Conservation (phyloP, 306 rosid species). For the Vicia villosa region DNA sequence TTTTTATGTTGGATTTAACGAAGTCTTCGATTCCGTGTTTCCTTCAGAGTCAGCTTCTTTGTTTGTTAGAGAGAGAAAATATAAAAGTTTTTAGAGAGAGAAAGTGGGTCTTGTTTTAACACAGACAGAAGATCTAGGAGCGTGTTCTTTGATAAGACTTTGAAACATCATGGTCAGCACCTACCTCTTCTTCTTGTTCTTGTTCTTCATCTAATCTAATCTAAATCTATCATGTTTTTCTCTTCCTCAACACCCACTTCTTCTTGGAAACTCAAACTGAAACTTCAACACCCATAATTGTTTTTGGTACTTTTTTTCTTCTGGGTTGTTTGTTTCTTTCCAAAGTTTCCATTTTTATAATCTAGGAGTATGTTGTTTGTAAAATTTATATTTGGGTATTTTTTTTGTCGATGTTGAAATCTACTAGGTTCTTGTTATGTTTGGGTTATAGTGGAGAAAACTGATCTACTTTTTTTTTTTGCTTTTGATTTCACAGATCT, state of each 20-base stretch:
- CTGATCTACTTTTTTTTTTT: constrained; percentile 41
- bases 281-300: constrained; percentile 33
- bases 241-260: neutral
- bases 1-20: constrained; percentile 55
- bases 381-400: neutral
- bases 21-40: constrained; percentile 53
- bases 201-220: constrained; percentile 35
- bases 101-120: constrained; percentile 19
- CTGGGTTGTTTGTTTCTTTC: constrained; percentile 15
- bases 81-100: constrained; percentile 24
- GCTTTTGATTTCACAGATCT: constrained; percentile 31
- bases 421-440: constrained; percentile 21
- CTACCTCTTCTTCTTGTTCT: constrained; percentile 30
- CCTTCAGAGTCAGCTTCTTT: constrained; percentile 33
- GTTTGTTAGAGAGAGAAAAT: constrained; percentile 3
- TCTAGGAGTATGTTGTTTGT: constrained; percentile 28
- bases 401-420: no score
- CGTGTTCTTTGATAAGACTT: constrained; percentile 33
- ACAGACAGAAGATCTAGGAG: constrained; percentile 34
- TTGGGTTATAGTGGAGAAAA: constrained; percentile 27
- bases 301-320: constrained; percentile 2
- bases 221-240: neutral
- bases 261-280: constrained; percentile 25
- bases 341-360: constrained; percentile 27
- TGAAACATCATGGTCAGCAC: constrained; percentile 45